phyloP scores from a whole-genome alignment of 2,329 filamentous ascomycete genomes.

The Ophiosphaerella korrae region DNA sequence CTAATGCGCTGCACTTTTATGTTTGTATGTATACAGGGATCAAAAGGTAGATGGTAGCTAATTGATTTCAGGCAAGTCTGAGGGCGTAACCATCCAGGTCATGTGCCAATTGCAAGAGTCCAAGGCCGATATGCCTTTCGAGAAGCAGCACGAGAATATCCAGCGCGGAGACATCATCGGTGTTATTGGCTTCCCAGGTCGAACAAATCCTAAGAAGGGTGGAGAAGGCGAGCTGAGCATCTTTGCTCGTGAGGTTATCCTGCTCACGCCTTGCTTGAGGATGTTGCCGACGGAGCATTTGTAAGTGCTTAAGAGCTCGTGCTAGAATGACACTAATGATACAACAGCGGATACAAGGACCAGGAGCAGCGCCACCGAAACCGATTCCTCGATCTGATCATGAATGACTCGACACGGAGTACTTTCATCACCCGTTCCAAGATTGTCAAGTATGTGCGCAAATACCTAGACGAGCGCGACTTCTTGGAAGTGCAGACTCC shows the following conservation, averaged over 20 bases:
- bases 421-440: constrained; percentile 84
- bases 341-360: constrained; percentile 85
- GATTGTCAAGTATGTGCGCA: constrained; percentile 86
- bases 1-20: constrained; percentile 37
- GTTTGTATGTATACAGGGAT: constrained; percentile 18
- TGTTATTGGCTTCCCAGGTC: constrained; percentile 79
- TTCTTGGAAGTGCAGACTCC: constrained; percentile 94
- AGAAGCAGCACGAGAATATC: constrained; percentile 86
- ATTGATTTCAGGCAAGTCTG: constrained; percentile 60
- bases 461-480: constrained; percentile 83
- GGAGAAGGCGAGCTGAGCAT: constrained; percentile 93
- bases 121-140: constrained; percentile 72
- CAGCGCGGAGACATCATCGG: constrained; percentile 93
- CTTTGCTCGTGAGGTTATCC: constrained; percentile 82
- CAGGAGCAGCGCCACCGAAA: constrained; percentile 91
- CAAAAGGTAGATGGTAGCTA: constrained; percentile 3
- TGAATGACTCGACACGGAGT: constrained; percentile 86
- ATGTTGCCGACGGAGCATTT: constrained; percentile 73
- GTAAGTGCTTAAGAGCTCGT: constrained; percentile 52
- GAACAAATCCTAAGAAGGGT: constrained; percentile 87
- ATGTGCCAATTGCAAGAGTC: constrained; percentile 88
- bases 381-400: constrained; percentile 93
- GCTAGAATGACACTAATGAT: constrained; percentile 3
- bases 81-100: constrained; percentile 82
- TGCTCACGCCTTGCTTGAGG: constrained; percentile 90